Conservation (phyloP, 352 stramenopile species). For the Phytophthora sansomeana region DNA sequence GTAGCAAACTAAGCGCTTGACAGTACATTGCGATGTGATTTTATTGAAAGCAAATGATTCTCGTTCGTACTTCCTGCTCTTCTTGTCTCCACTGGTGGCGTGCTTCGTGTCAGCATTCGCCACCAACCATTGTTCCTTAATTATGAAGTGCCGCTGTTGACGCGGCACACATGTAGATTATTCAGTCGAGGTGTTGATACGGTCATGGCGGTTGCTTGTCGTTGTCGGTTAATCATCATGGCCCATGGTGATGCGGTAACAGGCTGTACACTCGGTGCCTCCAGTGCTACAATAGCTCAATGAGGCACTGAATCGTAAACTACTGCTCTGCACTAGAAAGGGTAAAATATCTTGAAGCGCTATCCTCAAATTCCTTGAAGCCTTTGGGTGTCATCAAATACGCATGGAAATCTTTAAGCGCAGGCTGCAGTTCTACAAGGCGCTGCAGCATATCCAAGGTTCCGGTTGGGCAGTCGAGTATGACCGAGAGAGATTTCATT, state of each 20-base stretch:
- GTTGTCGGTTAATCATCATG: too few species aligned
- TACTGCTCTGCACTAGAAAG: neutral
- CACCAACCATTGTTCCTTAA: too few species aligned
- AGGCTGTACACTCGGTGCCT: too few species aligned
- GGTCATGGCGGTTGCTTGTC: too few species aligned
- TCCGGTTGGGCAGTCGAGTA: conserved; percentile 6
- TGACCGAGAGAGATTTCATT: neutral
- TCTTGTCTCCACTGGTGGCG: too few species aligned
- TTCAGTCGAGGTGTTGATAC: too few species aligned
- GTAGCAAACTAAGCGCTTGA: neutral
- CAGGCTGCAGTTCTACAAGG: neutral
- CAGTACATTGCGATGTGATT: too few species aligned
- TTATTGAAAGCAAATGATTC: too few species aligned
- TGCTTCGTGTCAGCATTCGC: too few species aligned
- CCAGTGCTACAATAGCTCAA: neutral
- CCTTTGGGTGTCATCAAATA: neutral
- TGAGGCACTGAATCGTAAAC: conserved; percentile 5
- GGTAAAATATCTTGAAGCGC: neutral
- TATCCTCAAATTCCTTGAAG: neutral
- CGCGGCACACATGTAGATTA: too few species aligned
- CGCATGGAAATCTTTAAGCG: neutral
- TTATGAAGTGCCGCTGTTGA: too few species aligned
- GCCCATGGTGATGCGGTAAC: neutral
- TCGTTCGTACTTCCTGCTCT: too few species aligned
- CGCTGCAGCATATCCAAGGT: conserved; percentile 9